Evolutionary conservation across 768 basidiomycete genomes (phyloP), one percentile per base, ranked within the genome.

Genomic region (Paxillus ammoniavirescens): DNA sequence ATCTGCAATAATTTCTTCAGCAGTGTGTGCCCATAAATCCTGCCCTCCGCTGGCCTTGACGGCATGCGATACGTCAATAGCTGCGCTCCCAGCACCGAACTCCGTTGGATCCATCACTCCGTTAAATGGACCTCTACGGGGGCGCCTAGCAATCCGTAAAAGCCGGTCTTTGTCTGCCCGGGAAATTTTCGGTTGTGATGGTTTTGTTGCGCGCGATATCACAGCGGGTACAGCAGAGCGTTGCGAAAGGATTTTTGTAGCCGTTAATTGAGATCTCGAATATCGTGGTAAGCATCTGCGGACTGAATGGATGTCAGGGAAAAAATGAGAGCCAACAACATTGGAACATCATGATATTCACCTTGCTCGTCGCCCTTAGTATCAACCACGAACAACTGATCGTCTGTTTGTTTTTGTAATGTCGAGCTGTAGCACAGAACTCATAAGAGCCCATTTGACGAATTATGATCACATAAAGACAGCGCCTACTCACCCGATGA

Each of bases 191-290:
- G 75, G 62, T 52, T 67, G 62, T 9, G 72, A 58, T 3, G 67
- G 53, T 47, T 40, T 65, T 10, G 53, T 61, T 1, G 47, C 21
- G 14, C 82, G 83, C n/a, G 91, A 89, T 53, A 79, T 73, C 31
- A 95, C 82, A 0, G 93, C 89, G 13, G 93, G 91, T 12, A 96
- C 80, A 5, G 94, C 93, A 2, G 93, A 95, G 17, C 93, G 87
- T 65, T 93, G 84, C 0, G 84, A 71, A 14, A 97, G 82, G 31
- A 96, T 88, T 76, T 89, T 89, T 2, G 87, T 73, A 0, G 91
- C 91, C 17, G 78, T 86, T 10, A 91, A 70, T 43, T 79, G 73
- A 4, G 73, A 60, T 26, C 70, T 74, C 9, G 82, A 82, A 65
- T 78, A 84, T 54, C 79, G 76, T 10, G 83, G 82, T 0, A 86